Evolutionary conservation across 2,329 filamentous ascomycete species (phyloP).

Genomic region (Myriosclerotinia duriaeana): DNA sequence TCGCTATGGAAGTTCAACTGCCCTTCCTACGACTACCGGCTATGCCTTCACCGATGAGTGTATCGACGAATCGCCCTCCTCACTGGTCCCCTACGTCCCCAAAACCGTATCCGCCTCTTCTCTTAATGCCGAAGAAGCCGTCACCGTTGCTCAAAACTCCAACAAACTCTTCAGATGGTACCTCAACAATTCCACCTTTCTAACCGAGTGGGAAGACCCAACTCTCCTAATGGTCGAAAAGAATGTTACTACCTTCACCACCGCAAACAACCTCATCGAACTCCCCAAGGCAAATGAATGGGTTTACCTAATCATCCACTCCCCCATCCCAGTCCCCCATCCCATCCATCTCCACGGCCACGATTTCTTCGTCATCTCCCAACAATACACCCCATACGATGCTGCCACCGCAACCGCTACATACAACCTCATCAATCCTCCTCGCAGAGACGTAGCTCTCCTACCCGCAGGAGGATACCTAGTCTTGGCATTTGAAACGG

Average conservation of each 20-base stretch:
- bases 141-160: conserved; percentile 33
- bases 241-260: conserved; percentile 32
- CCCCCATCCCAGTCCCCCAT: conserved; percentile 31
- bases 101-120: conserved; percentile 25
- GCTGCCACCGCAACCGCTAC: conserved; percentile 34
- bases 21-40: conserved; percentile 36
- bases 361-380: conserved; percentile 48
- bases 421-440: conserved; percentile 45
- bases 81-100: conserved; percentile 36
- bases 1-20: conserved; percentile 47
- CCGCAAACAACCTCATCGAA: conserved; percentile 32
- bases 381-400: conserved; percentile 44
- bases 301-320: conserved; percentile 39
- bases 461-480: conserved; percentile 37
- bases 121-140: conserved; percentile 26
- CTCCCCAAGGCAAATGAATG: conserved; percentile 37
- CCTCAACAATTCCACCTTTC: conserved; percentile 49
- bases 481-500: conserved; percentile 29
- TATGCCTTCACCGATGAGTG: conserved; percentile 36
- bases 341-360: conserved; percentile 52
- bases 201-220: conserved; percentile 50
- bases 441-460: conserved; percentile 52
- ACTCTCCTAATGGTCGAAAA: conserved; percentile 44
- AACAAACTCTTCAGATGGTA: conserved; percentile 48
- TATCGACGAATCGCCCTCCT: conserved; percentile 37